Evolutionary conservation across 441 rosid species (phyloP).

Genomic region (Mallotus japonicus): DNA sequence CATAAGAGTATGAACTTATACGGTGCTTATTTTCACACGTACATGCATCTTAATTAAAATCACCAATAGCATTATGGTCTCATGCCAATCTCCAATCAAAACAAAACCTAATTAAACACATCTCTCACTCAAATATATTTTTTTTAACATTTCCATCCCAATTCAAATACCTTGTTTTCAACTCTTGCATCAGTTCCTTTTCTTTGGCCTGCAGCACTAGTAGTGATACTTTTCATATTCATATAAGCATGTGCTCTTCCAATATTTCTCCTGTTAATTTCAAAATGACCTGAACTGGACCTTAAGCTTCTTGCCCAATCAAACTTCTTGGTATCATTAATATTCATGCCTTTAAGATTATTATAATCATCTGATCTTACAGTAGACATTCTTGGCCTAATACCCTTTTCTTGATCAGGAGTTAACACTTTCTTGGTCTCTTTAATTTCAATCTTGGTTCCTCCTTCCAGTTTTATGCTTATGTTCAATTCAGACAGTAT

Average conservation of each 20-base stretch:
- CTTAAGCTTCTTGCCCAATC: constrained; percentile 58
- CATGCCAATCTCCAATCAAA: not conserved
- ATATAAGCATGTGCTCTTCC: constrained; percentile 20
- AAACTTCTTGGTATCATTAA: constrained; percentile 32
- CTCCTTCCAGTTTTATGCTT: constrained; percentile 65
- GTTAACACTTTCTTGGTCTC: constrained; percentile 48
- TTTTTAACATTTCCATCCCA: constrained; percentile 48
- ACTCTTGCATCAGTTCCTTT: constrained; percentile 3
- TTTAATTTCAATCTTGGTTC: constrained; percentile 57
- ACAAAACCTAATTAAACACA: too few relatives aligned
- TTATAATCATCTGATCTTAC: constrained; percentile 9
- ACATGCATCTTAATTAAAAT: not conserved
- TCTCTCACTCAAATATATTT: too few relatives aligned
- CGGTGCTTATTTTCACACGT: too few relatives aligned
- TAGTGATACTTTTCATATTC: not conserved
- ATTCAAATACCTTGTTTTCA: constrained; percentile 28
- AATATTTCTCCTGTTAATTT: constrained; percentile 19
- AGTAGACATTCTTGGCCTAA: constrained; percentile 15
- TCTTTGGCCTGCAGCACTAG: constrained; percentile 5
- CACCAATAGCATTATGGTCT: not conserved
- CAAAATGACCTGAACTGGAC: constrained; percentile 18
- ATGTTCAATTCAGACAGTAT: constrained; percentile 51
- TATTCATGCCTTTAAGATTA: not conserved
- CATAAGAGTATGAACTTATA: too few relatives aligned
- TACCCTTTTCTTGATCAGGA: constrained; percentile 7